Percentiles rank a stretch among this genome's conserved stretches.
These are phyloP conservation scores for Neofusicoccum umdonicola DNA, from an alignment of 2,329 filamentous ascomycete species.

Conservation along the genomic window DNA sequence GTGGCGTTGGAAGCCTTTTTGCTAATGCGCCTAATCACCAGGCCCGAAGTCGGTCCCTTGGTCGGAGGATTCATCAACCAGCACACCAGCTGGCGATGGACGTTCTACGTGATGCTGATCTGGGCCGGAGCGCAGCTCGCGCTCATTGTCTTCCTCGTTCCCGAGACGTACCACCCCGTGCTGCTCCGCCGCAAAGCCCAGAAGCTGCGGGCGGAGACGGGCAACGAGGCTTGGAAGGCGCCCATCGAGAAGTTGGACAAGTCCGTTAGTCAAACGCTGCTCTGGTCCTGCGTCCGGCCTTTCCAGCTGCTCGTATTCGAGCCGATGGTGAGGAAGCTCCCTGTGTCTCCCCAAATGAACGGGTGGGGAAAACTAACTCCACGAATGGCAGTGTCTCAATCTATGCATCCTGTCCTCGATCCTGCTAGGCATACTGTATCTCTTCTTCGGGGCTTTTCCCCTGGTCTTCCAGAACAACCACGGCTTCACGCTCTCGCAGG, in stretches of 20 bases:
- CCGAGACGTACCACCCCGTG: conserved; percentile 79
- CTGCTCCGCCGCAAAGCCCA: conserved; percentile 71
- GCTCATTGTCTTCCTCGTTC: conserved; percentile 69
- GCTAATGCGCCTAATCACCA: conserved; percentile 29
- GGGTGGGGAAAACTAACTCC: conserved; percentile 27
- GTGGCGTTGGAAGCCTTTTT: background rate
- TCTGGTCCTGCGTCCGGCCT: conserved; percentile 59
- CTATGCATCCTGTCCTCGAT: conserved; percentile 82
- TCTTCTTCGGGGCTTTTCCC: conserved; percentile 87
- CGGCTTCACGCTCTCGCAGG: conserved; percentile 74
- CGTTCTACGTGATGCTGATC: conserved; percentile 76
- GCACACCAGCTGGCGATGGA: conserved; percentile 60
- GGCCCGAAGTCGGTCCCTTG: conserved; percentile 57
- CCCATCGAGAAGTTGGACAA: conserved; percentile 71
- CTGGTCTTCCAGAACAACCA: conserved; percentile 74
- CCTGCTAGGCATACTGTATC: conserved; percentile 81
- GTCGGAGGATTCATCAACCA: conserved; percentile 82
- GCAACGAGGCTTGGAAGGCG: conserved; percentile 73
- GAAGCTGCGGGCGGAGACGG: conserved; percentile 68
- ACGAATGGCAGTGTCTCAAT: conserved; percentile 55
- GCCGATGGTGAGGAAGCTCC: conserved; percentile 60
- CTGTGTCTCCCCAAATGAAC: background rate
- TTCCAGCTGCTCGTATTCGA: conserved; percentile 78
- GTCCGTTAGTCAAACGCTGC: conserved; percentile 58
- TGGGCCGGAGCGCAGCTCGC: conserved; percentile 66